Evolutionary conservation across 2,329 filamentous ascomycete genomes (phyloP), one percentile per base, ranked within the genome.

Genomic region (Tolypocladium nubicola): DNA sequence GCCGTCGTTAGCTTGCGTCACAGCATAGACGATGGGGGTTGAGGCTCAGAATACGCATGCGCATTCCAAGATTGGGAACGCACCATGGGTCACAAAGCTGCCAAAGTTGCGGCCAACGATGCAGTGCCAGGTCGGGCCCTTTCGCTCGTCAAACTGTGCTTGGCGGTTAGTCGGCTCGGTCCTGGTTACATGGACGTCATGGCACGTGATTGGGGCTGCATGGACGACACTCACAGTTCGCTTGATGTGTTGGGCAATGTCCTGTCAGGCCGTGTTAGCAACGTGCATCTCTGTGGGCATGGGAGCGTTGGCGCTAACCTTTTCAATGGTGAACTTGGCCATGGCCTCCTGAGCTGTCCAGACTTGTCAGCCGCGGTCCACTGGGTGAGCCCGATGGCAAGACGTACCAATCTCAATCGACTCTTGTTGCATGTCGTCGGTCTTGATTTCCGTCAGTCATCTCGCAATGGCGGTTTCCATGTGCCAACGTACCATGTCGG

Each of bases 61-160:
- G 16, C 8, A n/a, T 16, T 52, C 19, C 10, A 35, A 10, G 13
- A n/a, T 26, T 26, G 23, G 57, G 26, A 53, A 65, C 83, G 60
- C 82, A 96, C 92, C 92, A 70, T 99, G 94, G 45, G 94, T 99
- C 55, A 99, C 94, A 67, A 97, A 99, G 76, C 93, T 97, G 66
- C 94, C 94, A 77, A 99, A 99, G 81, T 99, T 97, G 65, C 94
- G 84, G 62, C 94, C 94, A 39, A 99, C 94, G 65, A 99, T 97
- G 76, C 94, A 99, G 76, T 99, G 94, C 94, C 93, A 99, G 72
- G 94, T 99, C 61, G 93, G 92, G 40, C 94, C 94, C 79, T 97
- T 97, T 71, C 92, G 88, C 68, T 90, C 89, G 73, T 99, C 94
- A 68, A 99, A 97, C 93, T 97, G 67, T 56, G 7, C 35, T 16